Conservation (phyloP, 805 yeast genomes). For the Metschnikowia anglica region DNA sequence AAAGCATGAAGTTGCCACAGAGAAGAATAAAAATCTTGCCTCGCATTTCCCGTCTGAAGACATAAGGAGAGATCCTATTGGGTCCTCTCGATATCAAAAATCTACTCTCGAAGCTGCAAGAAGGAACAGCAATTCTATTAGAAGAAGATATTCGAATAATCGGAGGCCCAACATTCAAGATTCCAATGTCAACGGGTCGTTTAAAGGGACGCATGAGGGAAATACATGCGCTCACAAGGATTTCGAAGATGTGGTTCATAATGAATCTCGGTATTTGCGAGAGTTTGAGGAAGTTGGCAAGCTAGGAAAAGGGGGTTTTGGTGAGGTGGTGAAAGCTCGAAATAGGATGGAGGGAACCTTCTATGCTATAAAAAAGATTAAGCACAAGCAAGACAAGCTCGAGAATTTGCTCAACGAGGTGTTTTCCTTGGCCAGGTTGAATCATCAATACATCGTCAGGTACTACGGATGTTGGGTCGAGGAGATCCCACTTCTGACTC, state of each 20-base stretch:
- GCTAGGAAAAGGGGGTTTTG: constrained; percentile 93
- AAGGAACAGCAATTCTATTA: constrained; percentile 5
- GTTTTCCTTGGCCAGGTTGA: constrained; percentile 82
- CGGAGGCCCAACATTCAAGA: background rate
- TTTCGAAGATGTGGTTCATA: constrained; percentile 4
- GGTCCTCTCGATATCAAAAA: constrained; percentile 16
- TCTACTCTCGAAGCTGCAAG: constrained; percentile 15
- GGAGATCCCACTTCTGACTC: constrained; percentile 43
- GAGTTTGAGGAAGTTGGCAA: constrained; percentile 95
- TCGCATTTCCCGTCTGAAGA: background rate
- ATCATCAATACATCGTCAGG: constrained; percentile 93
- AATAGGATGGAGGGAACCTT: constrained; percentile 91
- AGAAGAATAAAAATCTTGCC: background rate
- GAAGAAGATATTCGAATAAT: constrained; percentile 1
- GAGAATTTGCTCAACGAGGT: constrained; percentile 87
- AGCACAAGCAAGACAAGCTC: constrained; percentile 76
- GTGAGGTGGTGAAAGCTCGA: constrained; percentile 97
- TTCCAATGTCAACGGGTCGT: background rate
- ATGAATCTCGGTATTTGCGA: constrained; percentile 62
- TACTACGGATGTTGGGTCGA: constrained; percentile 98
- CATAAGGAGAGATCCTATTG: constrained; percentile 10
- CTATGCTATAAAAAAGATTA: constrained; percentile 90
- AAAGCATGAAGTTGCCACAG: constrained; percentile 1
- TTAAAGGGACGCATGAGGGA: background rate
- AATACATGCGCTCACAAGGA: background rate